phyloP scores from a whole-genome alignment of 2,329 filamentous ascomycete genomes.

The Fusarium mundagurra region DNA sequence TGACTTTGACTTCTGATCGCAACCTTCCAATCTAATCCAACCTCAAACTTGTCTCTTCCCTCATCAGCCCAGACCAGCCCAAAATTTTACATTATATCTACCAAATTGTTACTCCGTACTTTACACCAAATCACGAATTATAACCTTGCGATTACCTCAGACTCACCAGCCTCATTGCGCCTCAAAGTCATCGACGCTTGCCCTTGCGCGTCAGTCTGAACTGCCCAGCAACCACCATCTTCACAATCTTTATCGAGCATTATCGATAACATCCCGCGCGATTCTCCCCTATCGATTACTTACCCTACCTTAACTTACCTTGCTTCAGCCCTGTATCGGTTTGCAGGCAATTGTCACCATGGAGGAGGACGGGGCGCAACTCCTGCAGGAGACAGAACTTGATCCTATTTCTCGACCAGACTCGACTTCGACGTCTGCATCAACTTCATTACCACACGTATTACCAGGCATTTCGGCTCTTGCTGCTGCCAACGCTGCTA shows the following conservation, averaged over 20 bases:
- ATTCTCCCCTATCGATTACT: background rate
- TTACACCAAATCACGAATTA: background rate
- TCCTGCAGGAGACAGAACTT: slow-evolving; percentile 51
- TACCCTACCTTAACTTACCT: background rate
- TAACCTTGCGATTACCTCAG: background rate
- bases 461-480: slow-evolving; percentile 59
- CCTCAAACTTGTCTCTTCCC: background rate
- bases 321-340: background rate
- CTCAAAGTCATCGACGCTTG: background rate
- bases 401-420: slow-evolving; percentile 62
- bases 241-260: slow-evolving; percentile 1
- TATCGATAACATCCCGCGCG: slow-evolving; percentile 9
- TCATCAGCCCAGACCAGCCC: background rate
- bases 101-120: background rate
- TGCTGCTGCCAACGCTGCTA: slow-evolving; percentile 52
- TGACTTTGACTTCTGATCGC: slow-evolving; percentile 25
- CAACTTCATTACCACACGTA: slow-evolving; percentile 52
- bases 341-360: slow-evolving; percentile 7
- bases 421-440: slow-evolving; percentile 59
- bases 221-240: background rate
- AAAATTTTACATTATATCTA: background rate
- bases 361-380: slow-evolving; percentile 60
- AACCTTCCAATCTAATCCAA: background rate
- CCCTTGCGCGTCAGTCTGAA: slow-evolving; percentile 15
- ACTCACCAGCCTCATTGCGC: background rate